Percentiles rank a stretch among this genome's conserved stretches.
phyloP scores from a whole-genome alignment of 2,329 filamentous ascomycete species.

The Cryphonectria nitschkei region DNA sequence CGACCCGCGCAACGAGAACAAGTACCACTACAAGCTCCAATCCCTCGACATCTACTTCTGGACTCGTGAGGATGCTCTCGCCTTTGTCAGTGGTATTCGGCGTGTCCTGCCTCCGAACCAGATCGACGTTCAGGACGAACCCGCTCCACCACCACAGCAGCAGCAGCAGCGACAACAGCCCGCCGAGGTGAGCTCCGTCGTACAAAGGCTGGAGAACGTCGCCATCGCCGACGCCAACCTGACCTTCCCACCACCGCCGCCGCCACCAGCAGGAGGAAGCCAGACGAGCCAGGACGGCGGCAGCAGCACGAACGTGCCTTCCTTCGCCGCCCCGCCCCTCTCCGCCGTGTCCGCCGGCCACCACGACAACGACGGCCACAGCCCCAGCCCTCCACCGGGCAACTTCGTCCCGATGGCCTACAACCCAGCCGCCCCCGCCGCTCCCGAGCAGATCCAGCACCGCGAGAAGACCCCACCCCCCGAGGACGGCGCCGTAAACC shows the following conservation, averaged over 20 bases:
- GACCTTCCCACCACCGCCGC: constrained; percentile 27
- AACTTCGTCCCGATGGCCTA: constrained; percentile 70
- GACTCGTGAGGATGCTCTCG: constrained; percentile 71
- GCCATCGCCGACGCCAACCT: constrained; percentile 65
- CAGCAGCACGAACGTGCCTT: constrained; percentile 35
- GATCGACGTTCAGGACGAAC: constrained; percentile 68
- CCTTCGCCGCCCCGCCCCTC: constrained; percentile 48
- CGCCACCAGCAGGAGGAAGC: constrained; percentile 1
- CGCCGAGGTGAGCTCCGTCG: constrained; percentile 66
- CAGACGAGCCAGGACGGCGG: constrained; percentile 14
- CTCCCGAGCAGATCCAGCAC: constrained; percentile 71
- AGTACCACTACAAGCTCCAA: constrained; percentile 78
- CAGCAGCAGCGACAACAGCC: constrained; percentile 40
- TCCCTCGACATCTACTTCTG: constrained; percentile 80
- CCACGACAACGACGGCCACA: constrained; percentile 40
- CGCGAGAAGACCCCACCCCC: constrained; percentile 82
- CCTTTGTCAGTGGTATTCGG: constrained; percentile 70
- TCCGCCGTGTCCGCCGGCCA: constrained; percentile 38
- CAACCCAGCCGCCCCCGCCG: constrained; percentile 77
- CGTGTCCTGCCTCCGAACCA: constrained; percentile 65
- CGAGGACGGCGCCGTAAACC: constrained; percentile 65
- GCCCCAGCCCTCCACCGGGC: constrained; percentile 35
- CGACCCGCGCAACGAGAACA: constrained; percentile 73
- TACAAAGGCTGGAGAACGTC: constrained; percentile 73
- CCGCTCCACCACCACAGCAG: constrained; percentile 50